Conservation (phyloP, 331 rosid genomes). For the Stylosanthes scabra region DNA sequence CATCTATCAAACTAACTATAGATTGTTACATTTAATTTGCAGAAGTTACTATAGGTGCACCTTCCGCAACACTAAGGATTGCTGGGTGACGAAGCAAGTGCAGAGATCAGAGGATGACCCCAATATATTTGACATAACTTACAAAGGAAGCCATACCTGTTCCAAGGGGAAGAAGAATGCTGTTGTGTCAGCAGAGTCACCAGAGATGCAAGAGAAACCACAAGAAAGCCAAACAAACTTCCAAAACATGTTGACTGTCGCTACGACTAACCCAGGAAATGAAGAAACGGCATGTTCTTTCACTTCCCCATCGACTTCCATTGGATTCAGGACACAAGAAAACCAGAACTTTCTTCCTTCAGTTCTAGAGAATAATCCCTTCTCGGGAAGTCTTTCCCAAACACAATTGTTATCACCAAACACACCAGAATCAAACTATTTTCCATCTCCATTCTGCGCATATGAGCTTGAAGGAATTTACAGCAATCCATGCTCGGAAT, state of each 20-base stretch:
- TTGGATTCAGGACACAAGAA: conserved; percentile 44
- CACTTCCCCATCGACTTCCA: conserved; percentile 59
- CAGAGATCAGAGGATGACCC: conserved; percentile 87
- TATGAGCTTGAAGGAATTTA: conserved; percentile 40
- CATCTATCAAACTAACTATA: conserved; percentile 28
- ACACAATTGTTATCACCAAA: conserved; percentile 51
- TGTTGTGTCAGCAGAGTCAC: conserved; percentile 39
- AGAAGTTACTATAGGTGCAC: conserved; percentile 94
- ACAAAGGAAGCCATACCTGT: conserved; percentile 78
- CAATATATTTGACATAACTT: conserved; percentile 61
- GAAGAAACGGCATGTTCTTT: conserved; percentile 51
- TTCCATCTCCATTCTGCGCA: conserved; percentile 39
- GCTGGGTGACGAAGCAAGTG: conserved; percentile 84
- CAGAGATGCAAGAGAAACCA: conserved; percentile 34
- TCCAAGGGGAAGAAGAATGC: conserved; percentile 52
- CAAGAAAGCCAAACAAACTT: conserved; percentile 36
- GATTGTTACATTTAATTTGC: conserved; percentile 47
- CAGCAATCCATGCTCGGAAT: conserved; percentile 46
- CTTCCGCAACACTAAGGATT: conserved; percentile 61
- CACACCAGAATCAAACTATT: conserved; percentile 46
- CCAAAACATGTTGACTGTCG: conserved; percentile 36
- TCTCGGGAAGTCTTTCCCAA: conserved; percentile 48
- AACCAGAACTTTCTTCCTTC: conserved; percentile 43
- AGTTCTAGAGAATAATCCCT: conserved; percentile 41
- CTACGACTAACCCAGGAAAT: conserved; percentile 39